Evolutionary conservation across 2,329 filamentous ascomycete species (phyloP).

Genomic region (Cadophora gregata): DNA sequence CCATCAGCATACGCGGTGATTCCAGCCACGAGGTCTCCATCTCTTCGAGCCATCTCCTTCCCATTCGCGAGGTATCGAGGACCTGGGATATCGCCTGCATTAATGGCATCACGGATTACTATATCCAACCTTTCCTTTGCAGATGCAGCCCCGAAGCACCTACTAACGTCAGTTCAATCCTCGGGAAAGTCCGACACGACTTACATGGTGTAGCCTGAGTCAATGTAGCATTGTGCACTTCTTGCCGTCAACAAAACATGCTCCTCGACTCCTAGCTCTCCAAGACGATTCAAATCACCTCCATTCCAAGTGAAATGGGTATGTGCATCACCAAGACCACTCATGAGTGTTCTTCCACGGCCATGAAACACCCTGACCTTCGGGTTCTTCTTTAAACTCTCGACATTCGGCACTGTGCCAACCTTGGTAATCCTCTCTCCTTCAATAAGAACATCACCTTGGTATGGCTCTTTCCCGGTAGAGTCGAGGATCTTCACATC

Average conservation of each 20-base stretch:
- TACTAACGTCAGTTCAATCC: slow-evolving; percentile 3
- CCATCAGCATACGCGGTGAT: slow-evolving; percentile 48
- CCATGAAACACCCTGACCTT: slow-evolving; percentile 31
- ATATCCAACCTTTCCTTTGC: slow-evolving; percentile 46
- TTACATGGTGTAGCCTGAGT: slow-evolving; percentile 56
- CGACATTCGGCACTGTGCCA: slow-evolving; percentile 37
- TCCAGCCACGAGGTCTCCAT: slow-evolving; percentile 50
- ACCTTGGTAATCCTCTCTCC: slow-evolving; percentile 40
- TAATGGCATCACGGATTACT: slow-evolving; percentile 56
- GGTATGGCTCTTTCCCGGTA: slow-evolving; percentile 42
- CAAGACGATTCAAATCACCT: slow-evolving; percentile 49
- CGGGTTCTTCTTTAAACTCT: slow-evolving; percentile 35
- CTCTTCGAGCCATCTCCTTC: slow-evolving; percentile 53
- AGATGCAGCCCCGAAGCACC: slow-evolving; percentile 38
- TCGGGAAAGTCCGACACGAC: neutral
- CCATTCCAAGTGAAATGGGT: slow-evolving; percentile 57
- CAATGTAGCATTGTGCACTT: slow-evolving; percentile 52
- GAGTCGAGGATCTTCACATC: slow-evolving; percentile 45
- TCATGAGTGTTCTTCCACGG: slow-evolving; percentile 51
- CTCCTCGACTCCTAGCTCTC: slow-evolving; percentile 52
- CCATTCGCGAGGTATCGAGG: slow-evolving; percentile 55
- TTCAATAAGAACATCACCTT: slow-evolving; percentile 44
- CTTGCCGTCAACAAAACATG: slow-evolving; percentile 53
- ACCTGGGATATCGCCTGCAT: slow-evolving; percentile 54
- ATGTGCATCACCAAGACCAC: slow-evolving; percentile 56